These are phyloP conservation scores for Zygoascus tannicola DNA, from an alignment of 805 yeast species.

Conservation along the genomic window DNA sequence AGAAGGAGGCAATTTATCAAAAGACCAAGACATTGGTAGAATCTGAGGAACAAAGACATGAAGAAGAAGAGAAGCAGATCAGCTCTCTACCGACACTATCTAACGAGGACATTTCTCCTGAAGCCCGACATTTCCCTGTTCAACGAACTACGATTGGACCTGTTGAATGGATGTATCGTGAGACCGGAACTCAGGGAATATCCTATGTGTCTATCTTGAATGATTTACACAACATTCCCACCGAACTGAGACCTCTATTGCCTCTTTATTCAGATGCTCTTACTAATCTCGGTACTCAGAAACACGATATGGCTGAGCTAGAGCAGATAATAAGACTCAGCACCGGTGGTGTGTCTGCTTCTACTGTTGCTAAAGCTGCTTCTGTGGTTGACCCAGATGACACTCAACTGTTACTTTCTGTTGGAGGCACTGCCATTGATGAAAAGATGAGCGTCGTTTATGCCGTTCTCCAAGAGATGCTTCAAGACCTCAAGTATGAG, in stretches of 20 bases:
- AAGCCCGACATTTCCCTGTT: background rate
- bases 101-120: slow-evolving; percentile 57
- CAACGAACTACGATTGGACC: background rate
- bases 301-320: slow-evolving; percentile 62
- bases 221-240: slow-evolving; percentile 49
- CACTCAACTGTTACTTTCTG: slow-evolving; percentile 44
- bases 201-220: slow-evolving; percentile 66
- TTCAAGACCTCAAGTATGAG: slow-evolving; percentile 56
- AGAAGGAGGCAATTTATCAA: slow-evolving; percentile 45
- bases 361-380: slow-evolving; percentile 38
- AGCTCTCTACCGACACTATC: slow-evolving; percentile 72
- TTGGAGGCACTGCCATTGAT: slow-evolving; percentile 64
- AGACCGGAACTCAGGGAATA: slow-evolving; percentile 45
- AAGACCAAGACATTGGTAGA: slow-evolving; percentile 53
- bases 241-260: slow-evolving; percentile 54
- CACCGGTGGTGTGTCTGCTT: slow-evolving; percentile 79
- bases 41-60: slow-evolving; percentile 50
- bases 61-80: slow-evolving; percentile 40
- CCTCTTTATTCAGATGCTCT: slow-evolving; percentile 73
- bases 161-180: slow-evolving; percentile 20
- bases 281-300: slow-evolving; percentile 76
- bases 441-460: slow-evolving; percentile 52
- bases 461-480: slow-evolving; percentile 59
- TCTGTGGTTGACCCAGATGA: slow-evolving; percentile 40
- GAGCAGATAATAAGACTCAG: slow-evolving; percentile 74